Evolutionary conservation across 257 asterid genomes (phyloP), one percentile per base, ranked within the genome.

Genomic region (Salvia rosmarinus): DNA sequence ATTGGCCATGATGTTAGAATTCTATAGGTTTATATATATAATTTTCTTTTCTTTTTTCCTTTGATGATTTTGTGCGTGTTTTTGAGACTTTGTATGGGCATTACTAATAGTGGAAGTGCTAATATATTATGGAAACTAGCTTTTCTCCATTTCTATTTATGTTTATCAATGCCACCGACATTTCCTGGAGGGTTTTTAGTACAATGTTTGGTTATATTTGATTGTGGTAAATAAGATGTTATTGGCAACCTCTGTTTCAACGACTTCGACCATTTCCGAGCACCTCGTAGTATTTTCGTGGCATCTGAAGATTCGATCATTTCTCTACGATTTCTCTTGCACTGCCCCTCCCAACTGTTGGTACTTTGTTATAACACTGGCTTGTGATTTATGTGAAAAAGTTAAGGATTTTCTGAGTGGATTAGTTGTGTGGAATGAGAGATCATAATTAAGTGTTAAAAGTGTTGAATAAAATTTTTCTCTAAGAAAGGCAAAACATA

Each of bases 1-100:
- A 75, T 67, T 75, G 79, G 8, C 71, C 75, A 51, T 75, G 59
- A n/a, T 59, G 28, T 62, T 63, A 52, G 68, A 57, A 76, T 63
- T 57, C 17, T 70, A 37, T 52, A 40, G 80, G 67, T 61, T 68
- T 39, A 20, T 46, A n/a, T 4, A 46, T 17, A 3, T n/a, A 16
- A 2, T 34, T 60, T 4, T 50, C 0, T n/a, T n/a, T 5, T 50
- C 1, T 32, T n/a, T 11, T 37, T 4, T 7, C 16, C 13, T 74
- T 60, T 43, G 50, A 50, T 68, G 73, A 68, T 75, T 71, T 66
- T 54, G 69, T 70, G 76, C 67, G 81, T 55, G 56, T 60, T 67
- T 50, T 67, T 71, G 72, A 66, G 72, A 60, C 72, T 44, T 60
- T 71, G 64, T 67, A 51, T 23, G 59, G 60, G 62, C 65, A 30